Evolutionary conservation across 2,329 filamentous ascomycete species (phyloP).

Genomic region (Venturia nashicola): DNA sequence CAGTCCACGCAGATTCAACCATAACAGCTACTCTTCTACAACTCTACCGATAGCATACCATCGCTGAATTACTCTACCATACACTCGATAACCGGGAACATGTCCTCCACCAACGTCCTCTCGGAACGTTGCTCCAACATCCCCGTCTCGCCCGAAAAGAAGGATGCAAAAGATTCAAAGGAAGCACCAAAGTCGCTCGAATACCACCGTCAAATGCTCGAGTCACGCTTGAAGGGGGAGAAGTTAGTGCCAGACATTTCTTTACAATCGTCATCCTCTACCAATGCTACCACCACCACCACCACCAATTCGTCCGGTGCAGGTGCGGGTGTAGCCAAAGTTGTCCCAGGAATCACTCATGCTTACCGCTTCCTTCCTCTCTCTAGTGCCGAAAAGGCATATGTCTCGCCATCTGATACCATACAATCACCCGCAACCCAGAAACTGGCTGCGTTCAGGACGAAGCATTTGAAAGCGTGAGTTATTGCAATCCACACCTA

Average conservation of each 20-base stretch:
- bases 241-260: constrained; percentile 33
- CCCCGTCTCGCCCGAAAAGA: background rate
- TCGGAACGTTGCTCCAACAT: constrained; percentile 11
- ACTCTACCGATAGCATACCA: background rate
- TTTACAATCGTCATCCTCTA: constrained; percentile 18
- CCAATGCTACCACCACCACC: background rate
- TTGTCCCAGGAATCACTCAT: background rate
- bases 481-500: constrained; percentile 4
- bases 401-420: constrained; percentile 75
- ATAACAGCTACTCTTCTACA: background rate
- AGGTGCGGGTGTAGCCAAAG: too few relatives aligned
- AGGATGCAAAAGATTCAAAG: constrained; percentile 10
- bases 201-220: constrained; percentile 63
- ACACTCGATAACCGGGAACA: background rate
- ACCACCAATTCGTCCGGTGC: too few relatives aligned
- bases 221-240: constrained; percentile 57
- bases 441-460: constrained; percentile 70
- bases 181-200: constrained; percentile 44
- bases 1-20: background rate
- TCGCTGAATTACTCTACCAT: background rate
- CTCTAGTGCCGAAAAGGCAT: constrained; percentile 35
- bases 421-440: constrained; percentile 80
- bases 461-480: constrained; percentile 66
- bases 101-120: constrained; percentile 8
- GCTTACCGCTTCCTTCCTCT: background rate